Evolutionary conservation across 345 rosid genomes (phyloP).

Genomic region (Angophora floribunda): DNA sequence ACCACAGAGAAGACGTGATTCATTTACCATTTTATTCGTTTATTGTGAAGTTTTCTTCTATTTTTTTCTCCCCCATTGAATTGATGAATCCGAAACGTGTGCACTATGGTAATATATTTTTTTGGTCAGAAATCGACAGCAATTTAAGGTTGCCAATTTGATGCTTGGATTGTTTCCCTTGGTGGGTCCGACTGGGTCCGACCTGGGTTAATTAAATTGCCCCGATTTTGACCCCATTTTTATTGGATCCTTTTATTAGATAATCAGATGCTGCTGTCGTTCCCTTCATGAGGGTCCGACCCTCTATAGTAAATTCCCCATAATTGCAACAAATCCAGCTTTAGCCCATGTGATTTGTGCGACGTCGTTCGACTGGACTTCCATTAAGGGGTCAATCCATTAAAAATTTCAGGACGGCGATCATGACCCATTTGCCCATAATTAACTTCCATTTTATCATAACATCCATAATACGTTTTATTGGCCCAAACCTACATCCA

Average conservation of each 20-base stretch:
- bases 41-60: background rate
- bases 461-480: background rate
- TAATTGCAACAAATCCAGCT: background rate
- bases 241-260: background rate
- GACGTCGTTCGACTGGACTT: background rate
- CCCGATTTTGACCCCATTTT: background rate
- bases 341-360: background rate
- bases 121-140: background rate
- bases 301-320: background rate
- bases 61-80: no score
- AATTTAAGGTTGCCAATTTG: background rate
- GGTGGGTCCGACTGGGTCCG: background rate
- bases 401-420: background rate
- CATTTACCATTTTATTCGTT: background rate
- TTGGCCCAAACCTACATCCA: background rate
- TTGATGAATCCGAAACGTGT: background rate
- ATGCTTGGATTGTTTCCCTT: background rate
- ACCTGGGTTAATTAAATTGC: background rate
- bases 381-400: background rate
- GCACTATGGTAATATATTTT: no score
- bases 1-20: background rate
- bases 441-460: background rate
- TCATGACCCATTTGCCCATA: rapidly evolving
- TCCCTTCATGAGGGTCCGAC: background rate
- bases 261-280: background rate